These are phyloP conservation scores for Podospora anserina DNA, from an alignment of 495 filamentous ascomycete species.

Conservation along the genomic window DNA sequence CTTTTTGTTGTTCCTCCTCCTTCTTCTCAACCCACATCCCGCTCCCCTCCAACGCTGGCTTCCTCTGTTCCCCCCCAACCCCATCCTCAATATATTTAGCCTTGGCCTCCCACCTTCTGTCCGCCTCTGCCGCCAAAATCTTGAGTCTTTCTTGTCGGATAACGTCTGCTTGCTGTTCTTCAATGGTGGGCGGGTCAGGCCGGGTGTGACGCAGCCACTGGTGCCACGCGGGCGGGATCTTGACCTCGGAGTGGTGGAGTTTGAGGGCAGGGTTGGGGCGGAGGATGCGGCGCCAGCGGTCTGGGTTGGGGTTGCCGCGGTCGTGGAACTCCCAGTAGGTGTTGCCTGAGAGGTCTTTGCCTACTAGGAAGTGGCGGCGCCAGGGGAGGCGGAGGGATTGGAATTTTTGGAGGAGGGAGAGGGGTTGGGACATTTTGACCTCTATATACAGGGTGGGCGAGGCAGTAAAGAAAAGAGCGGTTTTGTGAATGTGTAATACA, in stretches of 20 bases:
- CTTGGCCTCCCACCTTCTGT: constrained; percentile 82
- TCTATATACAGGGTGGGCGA: too few relatives aligned
- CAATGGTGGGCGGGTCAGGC: constrained; percentile 61
- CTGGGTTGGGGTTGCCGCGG: constrained; percentile 40
- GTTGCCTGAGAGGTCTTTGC: constrained; percentile 82
- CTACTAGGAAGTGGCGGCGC: constrained; percentile 76
- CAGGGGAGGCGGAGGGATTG: constrained; percentile 81
- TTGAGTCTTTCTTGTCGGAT: constrained; percentile 66
- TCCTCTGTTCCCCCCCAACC: background rate
- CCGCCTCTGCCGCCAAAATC: constrained; percentile 69
- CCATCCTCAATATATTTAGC: constrained; percentile 38
- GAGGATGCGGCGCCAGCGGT: constrained; percentile 64
- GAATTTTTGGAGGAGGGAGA: constrained; percentile 56
- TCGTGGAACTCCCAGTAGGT: constrained; percentile 93
- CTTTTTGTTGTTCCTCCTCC: background rate
- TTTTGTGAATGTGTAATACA: constrained; percentile 57
- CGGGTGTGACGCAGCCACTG: constrained; percentile 94
- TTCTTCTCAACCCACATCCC: constrained; percentile 9
- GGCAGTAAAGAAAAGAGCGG: too few relatives aligned
- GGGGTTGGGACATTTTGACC: too few relatives aligned
- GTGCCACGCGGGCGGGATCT: constrained; percentile 74
- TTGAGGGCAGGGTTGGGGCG: constrained; percentile 59
- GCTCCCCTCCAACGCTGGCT: background rate
- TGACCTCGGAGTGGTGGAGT: constrained; percentile 56
- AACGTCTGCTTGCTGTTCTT: constrained; percentile 71